Evolutionary conservation across 768 basidiomycete species (phyloP), one percentile per base, ranked within the genome.

Genomic region (Phylloporus rhodoxanthus): DNA sequence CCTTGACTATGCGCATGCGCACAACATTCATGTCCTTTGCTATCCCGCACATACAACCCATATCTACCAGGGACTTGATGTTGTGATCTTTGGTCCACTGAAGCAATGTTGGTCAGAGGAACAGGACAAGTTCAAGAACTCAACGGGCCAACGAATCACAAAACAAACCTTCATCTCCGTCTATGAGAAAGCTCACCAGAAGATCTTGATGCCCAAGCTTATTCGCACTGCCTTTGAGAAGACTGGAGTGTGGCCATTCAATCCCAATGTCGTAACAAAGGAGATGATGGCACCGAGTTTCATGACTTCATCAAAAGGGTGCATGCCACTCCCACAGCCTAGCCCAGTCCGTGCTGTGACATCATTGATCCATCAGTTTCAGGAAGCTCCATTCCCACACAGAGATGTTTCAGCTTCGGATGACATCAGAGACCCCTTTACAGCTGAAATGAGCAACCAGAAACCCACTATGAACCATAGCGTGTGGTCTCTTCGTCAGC

Each of bases 1-100:
- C 48, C 68, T 79, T 15, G 47, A 64, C 10, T 72, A 72, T 59
- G 71, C 72, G 1, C 45, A 55, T 2, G 42, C 57, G 0, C 45
- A 75, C 51, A 58, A 65, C 2, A 77, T 78, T n/a, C 52, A 10
- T 4, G 26, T 38, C 5, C 46, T 48, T 21, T 29, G 32, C n/a
- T 36, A 28, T 26, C 28, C 21, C n/a, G 45, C 19, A 14, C 45
- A 43, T 20, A 9, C 26, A 2, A 34, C 47, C 33, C 39, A 28
- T 29, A 10, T 49, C 9, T 42, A 36, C 19, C 37, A 42, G 14
- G 26, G 21, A 4, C 17, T 46, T 11, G 34, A 37, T 13, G 23
- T 37, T 3, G 23, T n/a, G 1, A n/a, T 40, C 11, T 40, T 40
- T 6, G 15, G 39, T 5, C 14, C 39, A 1, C 15, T 45, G 6